These are phyloP conservation scores for Musa balbisiana DNA, from an alignment of 202 grass and related monocot genomes.

Conservation along the genomic window DNA sequence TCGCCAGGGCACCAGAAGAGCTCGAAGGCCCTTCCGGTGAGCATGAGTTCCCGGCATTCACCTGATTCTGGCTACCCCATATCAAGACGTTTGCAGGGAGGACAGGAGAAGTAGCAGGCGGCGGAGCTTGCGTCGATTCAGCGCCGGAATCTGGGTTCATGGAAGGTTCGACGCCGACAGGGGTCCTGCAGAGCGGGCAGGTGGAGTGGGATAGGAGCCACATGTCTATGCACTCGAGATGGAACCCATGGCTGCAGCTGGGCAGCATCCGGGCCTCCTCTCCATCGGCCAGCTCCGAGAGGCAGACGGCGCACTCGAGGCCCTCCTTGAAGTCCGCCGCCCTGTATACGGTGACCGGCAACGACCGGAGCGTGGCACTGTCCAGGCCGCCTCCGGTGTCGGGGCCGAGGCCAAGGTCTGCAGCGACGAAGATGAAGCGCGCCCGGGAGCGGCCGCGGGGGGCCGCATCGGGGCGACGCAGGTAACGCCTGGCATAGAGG, in stretches of 20 bases:
- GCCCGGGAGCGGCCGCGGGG: conserved; percentile 14
- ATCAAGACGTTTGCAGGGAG: conserved; percentile 74
- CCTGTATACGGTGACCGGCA: conserved; percentile 30
- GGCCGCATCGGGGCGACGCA: background rate
- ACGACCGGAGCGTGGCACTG: conserved; percentile 10
- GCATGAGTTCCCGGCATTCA: conserved; percentile 38
- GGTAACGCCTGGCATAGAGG: conserved; percentile 49
- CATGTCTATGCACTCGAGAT: conserved; percentile 59
- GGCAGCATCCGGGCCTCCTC: conserved; percentile 69
- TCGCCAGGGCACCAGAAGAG: background rate
- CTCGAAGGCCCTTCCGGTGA: background rate
- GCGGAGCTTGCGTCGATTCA: background rate
- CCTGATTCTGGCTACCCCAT: conserved; percentile 56
- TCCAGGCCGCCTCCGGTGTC: conserved; percentile 18
- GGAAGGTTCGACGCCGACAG: conserved; percentile 31
- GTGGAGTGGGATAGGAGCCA: conserved; percentile 33
- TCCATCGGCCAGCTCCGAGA: conserved; percentile 52
- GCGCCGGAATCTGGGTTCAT: conserved; percentile 28
- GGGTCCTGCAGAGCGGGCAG: conserved; percentile 80
- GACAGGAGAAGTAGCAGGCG: conserved; percentile 30
- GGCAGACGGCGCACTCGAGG: conserved; percentile 66
- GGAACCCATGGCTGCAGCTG: conserved; percentile 62
- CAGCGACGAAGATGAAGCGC: conserved; percentile 21
- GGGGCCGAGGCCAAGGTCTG: background rate
- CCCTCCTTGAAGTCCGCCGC: conserved; percentile 27